Evolutionary conservation across 2,329 filamentous ascomycete genomes (phyloP), one percentile per base, ranked within the genome.

Genomic region (Penicillium sp.): DNA sequence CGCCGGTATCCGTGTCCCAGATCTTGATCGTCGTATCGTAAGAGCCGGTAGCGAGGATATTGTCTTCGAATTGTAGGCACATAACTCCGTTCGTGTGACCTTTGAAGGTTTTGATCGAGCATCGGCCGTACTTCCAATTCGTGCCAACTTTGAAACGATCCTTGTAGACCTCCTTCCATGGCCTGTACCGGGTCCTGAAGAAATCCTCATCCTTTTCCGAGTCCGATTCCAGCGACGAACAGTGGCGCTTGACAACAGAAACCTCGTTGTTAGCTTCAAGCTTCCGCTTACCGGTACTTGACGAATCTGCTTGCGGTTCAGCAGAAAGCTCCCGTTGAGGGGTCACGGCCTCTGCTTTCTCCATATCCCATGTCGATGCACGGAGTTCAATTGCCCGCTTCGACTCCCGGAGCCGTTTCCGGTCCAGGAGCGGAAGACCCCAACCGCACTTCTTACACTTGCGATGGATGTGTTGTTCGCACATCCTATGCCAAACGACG

Each of bases 401-500:
- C 77, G 94, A 93, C 65, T 92, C 93, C 67, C 91, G 87, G 66
- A 99, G 80, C 70, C 91, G 87, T 79, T 96, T 97, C 70, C 92
- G 87, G 73, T 99, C 95, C 55, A 99, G 81, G 60, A 96, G 80
- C 17, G 95, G 95, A 63, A 99, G 79, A 2, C 95, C 95, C 92
- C 93, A 98, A 26, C 95, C 94, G 74, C 95, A 99, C 74, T 95
- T 96, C 63, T 89, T 93, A 76, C 93, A 97, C 75, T 96, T 96
- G 64, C 92, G 85, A 75, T 96, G 92, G 69, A 97, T 96, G 76
- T 97, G 93, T 74, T 98, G 94, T 77, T 97, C 93, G 75, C 95
- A 99, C 93, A 98, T 97, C 66, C 90, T 91, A 74, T 97, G 91
- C 95, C 95, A 99, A 4, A 99, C 94, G 8, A 96, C 91, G 76